phyloP scores from a whole-genome alignment of 306 rosid genomes.

The Castanea sativa region DNA sequence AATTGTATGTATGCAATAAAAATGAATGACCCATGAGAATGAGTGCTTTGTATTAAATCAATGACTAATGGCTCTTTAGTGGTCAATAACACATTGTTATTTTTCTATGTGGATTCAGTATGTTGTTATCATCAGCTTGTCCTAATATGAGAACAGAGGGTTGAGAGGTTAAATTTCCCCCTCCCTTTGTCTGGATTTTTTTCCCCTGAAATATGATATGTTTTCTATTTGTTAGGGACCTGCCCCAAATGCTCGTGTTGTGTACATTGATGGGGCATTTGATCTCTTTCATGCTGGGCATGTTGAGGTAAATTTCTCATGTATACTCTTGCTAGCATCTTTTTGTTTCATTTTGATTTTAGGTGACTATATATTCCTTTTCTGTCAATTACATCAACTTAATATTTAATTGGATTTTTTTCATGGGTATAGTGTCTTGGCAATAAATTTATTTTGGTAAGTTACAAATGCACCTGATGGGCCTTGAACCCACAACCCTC shows the following conservation, averaged over 20 bases:
- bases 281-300: conserved; percentile 99
- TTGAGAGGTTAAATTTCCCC: neutral
- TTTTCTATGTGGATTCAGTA: neutral
- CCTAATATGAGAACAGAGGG: neutral
- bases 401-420: neutral
- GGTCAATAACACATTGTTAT: neutral
- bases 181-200: conserved; percentile 7
- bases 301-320: conserved; percentile 62
- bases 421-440: neutral
- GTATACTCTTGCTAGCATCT: neutral
- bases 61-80: neutral
- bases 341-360: neutral
- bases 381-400: neutral
- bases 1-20: neutral
- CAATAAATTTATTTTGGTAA: too few relatives aligned
- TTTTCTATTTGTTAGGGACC: conserved; percentile 63
- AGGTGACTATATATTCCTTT: neutral
- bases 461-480: too few relatives aligned
- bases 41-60: neutral
- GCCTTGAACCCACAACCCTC: too few relatives aligned
- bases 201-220: neutral
- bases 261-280: conserved; percentile 98
- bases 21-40: neutral
- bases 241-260: conserved; percentile 88
- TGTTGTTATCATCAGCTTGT: neutral